A percentile compares a stretch with the other conserved stretches of the same genome.
Conservation (phyloP, 129 eudicot species). For the Ambrosia trifida region DNA sequence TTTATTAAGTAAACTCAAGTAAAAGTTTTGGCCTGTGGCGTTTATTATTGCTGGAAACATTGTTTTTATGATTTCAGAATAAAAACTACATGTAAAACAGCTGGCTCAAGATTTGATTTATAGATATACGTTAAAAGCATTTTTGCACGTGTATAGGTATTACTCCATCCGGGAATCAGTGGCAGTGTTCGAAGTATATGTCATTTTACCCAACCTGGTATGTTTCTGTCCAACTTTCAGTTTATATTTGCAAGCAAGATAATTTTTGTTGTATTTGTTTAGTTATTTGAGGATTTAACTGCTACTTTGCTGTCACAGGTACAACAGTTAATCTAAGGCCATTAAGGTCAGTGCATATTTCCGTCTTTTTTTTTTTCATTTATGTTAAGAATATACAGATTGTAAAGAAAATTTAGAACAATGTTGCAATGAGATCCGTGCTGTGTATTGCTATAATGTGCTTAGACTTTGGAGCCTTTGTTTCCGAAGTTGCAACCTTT, state of each 20-base stretch:
- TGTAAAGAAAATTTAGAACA: slow-evolving; percentile 7
- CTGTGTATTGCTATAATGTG: not conserved
- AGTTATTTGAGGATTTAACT: not conserved
- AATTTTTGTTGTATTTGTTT: not conserved
- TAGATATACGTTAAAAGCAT: not conserved
- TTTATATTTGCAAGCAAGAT: not conserved
- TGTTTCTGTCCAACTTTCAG: slow-evolving; percentile 11
- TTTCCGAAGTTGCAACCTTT: not conserved
- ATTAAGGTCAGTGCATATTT: slow-evolving; percentile 47
- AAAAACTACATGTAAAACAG: not conserved
- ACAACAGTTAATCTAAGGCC: slow-evolving; percentile 38
- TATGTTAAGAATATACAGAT: not conserved
- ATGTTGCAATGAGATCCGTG: not conserved
- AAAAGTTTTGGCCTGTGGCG: not conserved
- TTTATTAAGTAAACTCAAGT: not conserved
- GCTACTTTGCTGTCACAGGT: slow-evolving; percentile 38
- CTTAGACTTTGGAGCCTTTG: slow-evolving; percentile 6
- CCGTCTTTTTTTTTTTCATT: not conserved
- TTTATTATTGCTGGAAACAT: not conserved
- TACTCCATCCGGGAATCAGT: slow-evolving; percentile 31
- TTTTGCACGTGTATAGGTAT: slow-evolving; percentile 31
- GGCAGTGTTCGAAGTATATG: slow-evolving; percentile 33
- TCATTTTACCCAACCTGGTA: slow-evolving; percentile 47
- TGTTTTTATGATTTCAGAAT: not conserved
- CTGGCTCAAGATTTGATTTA: not conserved